A percentile compares a stretch with the other conserved stretches of the same genome.
Conservation (phyloP, 2,329 filamentous ascomycete genomes). For the Trichoderma sp. region DNA sequence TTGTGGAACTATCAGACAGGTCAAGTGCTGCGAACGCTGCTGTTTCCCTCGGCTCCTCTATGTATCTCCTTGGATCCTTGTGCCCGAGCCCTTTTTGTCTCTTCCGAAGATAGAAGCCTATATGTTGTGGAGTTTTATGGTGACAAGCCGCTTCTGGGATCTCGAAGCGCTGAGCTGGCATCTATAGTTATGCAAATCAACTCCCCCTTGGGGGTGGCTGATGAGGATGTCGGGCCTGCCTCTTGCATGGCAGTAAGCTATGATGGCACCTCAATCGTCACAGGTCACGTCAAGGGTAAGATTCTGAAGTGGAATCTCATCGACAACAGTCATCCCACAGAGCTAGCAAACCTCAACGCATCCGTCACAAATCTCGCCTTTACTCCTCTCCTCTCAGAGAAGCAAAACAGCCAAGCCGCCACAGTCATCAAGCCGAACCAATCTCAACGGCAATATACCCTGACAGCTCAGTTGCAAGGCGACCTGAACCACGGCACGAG, state of each 20-base stretch:
- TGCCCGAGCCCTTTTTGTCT: slow-evolving; percentile 77
- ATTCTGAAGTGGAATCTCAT: slow-evolving; percentile 78
- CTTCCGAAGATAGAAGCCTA: slow-evolving; percentile 75
- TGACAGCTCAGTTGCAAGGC: slow-evolving; percentile 61
- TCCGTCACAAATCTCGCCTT: slow-evolving; percentile 81
- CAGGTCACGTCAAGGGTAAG: slow-evolving; percentile 77
- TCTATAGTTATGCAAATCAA: slow-evolving; percentile 57
- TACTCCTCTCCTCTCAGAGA: slow-evolving; percentile 55
- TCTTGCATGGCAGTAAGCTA: slow-evolving; percentile 73
- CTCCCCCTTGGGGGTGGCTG: slow-evolving; percentile 54
- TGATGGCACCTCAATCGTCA: slow-evolving; percentile 75
- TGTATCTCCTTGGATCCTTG: slow-evolving; percentile 77
- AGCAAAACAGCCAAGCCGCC: slow-evolving; percentile 47
- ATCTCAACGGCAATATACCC: slow-evolving; percentile 60
- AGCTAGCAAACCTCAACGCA: slow-evolving; percentile 70
- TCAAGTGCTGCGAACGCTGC: slow-evolving; percentile 72
- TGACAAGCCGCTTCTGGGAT: slow-evolving; percentile 53
- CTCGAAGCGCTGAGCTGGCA: slow-evolving; percentile 49
- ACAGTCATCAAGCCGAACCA: slow-evolving; percentile 79
- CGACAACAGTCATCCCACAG: slow-evolving; percentile 63
- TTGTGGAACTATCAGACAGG: slow-evolving; percentile 90
- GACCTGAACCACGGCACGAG: slow-evolving; percentile 40
- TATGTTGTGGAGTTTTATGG: slow-evolving; percentile 73
- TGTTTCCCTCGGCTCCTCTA: slow-evolving; percentile 71
- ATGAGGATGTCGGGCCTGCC: slow-evolving; percentile 61